These are phyloP conservation scores for Symbiodinium natans DNA, from an alignment of 73 alveolate genomes.

Conservation along the genomic window DNA sequence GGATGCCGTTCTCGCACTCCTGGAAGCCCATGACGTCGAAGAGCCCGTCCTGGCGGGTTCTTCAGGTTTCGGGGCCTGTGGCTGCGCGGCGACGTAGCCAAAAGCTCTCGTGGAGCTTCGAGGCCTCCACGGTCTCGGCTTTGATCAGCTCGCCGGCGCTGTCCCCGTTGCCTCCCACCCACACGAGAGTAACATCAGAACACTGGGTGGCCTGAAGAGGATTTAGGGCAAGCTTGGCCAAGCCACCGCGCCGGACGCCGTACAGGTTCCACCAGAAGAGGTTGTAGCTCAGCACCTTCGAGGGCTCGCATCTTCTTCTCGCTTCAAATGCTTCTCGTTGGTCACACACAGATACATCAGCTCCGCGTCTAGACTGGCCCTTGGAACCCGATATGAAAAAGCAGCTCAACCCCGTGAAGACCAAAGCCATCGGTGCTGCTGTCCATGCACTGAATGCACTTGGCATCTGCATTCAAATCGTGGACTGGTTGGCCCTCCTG, in stretches of 20 bases:
- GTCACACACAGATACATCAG: not conserved
- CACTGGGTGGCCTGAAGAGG: not conserved
- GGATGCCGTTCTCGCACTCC: constrained; percentile 59
- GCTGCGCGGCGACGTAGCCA: not conserved
- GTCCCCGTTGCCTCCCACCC: constrained; percentile 22
- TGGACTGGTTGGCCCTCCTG: too few species aligned
- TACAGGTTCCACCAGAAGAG: constrained; percentile 71
- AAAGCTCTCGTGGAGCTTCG: too few species aligned
- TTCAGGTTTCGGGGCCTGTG: too few species aligned
- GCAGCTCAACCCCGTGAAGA: too few species aligned
- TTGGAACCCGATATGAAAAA: not conserved
- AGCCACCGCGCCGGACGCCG: constrained; percentile 43
- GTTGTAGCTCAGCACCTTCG: constrained; percentile 52
- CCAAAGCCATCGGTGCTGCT: too few species aligned
- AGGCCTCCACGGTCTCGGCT: constrained; percentile 30
- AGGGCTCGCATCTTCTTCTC: not conserved
- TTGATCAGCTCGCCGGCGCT: constrained; percentile 68
- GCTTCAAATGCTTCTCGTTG: not conserved
- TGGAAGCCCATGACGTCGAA: constrained; percentile 82
- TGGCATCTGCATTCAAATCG: too few species aligned
- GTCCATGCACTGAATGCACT: too few species aligned
- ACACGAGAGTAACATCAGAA: not conserved
- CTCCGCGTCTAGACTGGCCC: too few species aligned
- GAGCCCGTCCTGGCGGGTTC: constrained; percentile 41
- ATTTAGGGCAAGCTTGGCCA: not conserved